phyloP scores from a whole-genome alignment of 768 basidiomycete species.

The Termitomyces bulborhizus region DNA sequence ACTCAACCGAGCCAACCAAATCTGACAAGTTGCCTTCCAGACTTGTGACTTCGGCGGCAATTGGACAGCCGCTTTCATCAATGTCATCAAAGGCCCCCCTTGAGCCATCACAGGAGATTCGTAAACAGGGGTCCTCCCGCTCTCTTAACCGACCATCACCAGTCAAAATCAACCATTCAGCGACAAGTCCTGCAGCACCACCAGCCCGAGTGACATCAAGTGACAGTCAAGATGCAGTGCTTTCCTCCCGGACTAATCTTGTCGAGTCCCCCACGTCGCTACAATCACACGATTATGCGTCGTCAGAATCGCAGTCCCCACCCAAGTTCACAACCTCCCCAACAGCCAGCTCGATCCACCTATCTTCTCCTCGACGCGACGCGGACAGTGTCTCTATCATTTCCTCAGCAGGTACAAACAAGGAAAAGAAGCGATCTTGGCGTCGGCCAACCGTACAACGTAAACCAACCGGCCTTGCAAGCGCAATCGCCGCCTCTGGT shows the following conservation, averaged over 20 bases:
- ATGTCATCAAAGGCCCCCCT: slow-evolving; percentile 18
- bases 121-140: slow-evolving; percentile 29
- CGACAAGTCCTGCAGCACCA: slow-evolving; percentile 19
- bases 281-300: slow-evolving; percentile 23
- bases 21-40: slow-evolving; percentile 8
- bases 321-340: slow-evolving; percentile 6
- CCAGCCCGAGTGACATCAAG: slow-evolving; percentile 8
- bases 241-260: slow-evolving; percentile 21
- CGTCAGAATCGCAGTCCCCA: slow-evolving; percentile 8
- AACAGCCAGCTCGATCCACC: slow-evolving; percentile 14
- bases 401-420: slow-evolving; percentile 18
- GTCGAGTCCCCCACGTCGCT: slow-evolving; percentile 42
- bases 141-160: slow-evolving; percentile 26
- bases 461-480: slow-evolving; percentile 58
- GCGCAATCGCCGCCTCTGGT: slow-evolving; percentile 61
- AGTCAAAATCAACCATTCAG: slow-evolving; percentile 18
- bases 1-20: neutral
- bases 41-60: slow-evolving; percentile 14
- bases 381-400: slow-evolving; percentile 18
- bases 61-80: slow-evolving; percentile 14
- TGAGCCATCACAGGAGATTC: slow-evolving; percentile 21
- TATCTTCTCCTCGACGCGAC: slow-evolving; percentile 15
- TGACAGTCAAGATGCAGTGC: slow-evolving; percentile 16
- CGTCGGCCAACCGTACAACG: slow-evolving; percentile 30
- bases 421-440: slow-evolving; percentile 39